Evolutionary conservation across 2,329 filamentous ascomycete species (phyloP).

Genomic region (Pseudogymnoascus sp.): DNA sequence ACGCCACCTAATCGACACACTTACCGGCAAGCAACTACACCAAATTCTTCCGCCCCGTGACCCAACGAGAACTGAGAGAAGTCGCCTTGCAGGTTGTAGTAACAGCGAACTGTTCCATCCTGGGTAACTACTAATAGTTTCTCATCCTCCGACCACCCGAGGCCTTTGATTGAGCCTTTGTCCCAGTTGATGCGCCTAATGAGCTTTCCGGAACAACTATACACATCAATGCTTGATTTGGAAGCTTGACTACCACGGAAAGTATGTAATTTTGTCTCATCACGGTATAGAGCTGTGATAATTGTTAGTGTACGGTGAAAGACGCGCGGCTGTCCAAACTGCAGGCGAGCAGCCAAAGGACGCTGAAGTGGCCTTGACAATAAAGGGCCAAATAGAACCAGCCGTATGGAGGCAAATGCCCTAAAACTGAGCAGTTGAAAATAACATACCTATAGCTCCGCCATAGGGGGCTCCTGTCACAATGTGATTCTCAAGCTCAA

Average conservation of each 20-base stretch:
- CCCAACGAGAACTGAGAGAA: constrained; percentile 93
- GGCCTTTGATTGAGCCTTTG: constrained; percentile 74
- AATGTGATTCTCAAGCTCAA: constrained; percentile 92
- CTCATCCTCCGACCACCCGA: constrained; percentile 97
- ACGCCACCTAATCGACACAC: constrained; percentile 15
- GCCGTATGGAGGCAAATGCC: not conserved
- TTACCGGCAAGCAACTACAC: constrained; percentile 72
- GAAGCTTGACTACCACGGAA: constrained; percentile 65
- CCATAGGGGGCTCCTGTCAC: constrained; percentile 88
- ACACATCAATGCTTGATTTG: constrained; percentile 87
- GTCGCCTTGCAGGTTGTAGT: constrained; percentile 85
- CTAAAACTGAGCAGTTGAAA: not conserved
- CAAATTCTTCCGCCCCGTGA: constrained; percentile 79
- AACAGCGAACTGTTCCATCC: constrained; percentile 83
- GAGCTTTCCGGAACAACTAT: constrained; percentile 85
- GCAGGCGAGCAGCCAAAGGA: not conserved
- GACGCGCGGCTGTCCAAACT: not conserved
- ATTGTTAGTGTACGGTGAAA: constrained; percentile 27
- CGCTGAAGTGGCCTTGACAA: not conserved
- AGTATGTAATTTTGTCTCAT: constrained; percentile 76
- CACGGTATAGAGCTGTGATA: constrained; percentile 72
- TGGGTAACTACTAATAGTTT: constrained; percentile 80
- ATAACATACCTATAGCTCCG: constrained; percentile 74
- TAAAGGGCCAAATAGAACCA: not conserved
- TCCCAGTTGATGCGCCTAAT: constrained; percentile 88